These are phyloP conservation scores for Harringtonia lauricola DNA, from an alignment of 2,329 filamentous ascomycete genomes.

Conservation along the genomic window DNA sequence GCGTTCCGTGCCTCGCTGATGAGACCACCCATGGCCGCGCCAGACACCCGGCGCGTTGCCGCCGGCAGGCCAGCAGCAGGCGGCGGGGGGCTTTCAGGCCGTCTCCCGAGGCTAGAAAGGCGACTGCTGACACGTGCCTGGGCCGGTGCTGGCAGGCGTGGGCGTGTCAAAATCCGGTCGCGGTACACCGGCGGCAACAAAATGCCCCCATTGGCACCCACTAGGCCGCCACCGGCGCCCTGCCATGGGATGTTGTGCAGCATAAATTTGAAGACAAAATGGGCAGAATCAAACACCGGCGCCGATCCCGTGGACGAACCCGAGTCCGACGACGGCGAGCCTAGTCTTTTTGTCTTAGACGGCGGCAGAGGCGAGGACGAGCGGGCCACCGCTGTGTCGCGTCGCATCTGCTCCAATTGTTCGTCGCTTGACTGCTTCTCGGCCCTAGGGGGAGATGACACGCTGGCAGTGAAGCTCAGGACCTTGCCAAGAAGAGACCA, in stretches of 20 bases:
- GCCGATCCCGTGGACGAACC: slow-evolving; percentile 43
- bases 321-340: slow-evolving; percentile 31
- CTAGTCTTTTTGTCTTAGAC: slow-evolving; percentile 22
- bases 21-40: slow-evolving; percentile 31
- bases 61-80: slow-evolving; percentile 27
- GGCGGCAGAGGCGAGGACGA: slow-evolving; percentile 20
- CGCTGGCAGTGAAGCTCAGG: slow-evolving; percentile 31
- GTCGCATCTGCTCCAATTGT: slow-evolving; percentile 37
- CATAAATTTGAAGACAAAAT: slow-evolving; percentile 64
- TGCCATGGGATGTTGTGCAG: slow-evolving; percentile 37
- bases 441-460: background rate
- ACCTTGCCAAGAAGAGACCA: slow-evolving; percentile 57
- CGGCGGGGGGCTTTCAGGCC: slow-evolving; percentile 26
- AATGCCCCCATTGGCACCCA: slow-evolving; percentile 31
- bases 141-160: slow-evolving; percentile 59
- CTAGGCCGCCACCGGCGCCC: background rate
- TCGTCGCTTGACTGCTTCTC: slow-evolving; percentile 21
- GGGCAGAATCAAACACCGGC: slow-evolving; percentile 41
- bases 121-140: slow-evolving; percentile 47
- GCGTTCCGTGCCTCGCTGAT: slow-evolving; percentile 42
- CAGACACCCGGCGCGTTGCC: slow-evolving; percentile 36
- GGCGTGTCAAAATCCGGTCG: slow-evolving; percentile 54
- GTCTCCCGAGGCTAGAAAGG: slow-evolving; percentile 13
- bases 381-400: slow-evolving; percentile 36
- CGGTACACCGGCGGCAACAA: slow-evolving; percentile 37